Conservation (phyloP, 148 eudicot genomes). For the Limonium bicolor region DNA sequence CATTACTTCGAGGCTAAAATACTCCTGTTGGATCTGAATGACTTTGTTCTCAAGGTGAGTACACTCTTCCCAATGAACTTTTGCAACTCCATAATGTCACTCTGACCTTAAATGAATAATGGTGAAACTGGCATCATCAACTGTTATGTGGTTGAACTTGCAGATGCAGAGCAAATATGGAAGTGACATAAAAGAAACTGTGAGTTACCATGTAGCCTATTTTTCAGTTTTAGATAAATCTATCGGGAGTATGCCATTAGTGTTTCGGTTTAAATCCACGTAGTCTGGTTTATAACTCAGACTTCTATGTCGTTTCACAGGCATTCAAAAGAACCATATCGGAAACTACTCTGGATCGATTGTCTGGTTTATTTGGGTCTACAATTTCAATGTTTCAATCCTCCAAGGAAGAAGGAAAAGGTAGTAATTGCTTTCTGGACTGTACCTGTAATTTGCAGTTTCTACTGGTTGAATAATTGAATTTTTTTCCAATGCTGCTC, state of each 20-base stretch:
- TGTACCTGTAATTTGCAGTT: too few species aligned
- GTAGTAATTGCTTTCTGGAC: too few species aligned
- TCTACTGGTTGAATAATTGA: neutral
- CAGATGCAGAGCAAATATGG: conserved; percentile 91
- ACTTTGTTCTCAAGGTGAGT: conserved; percentile 70
- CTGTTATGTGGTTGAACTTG: conserved; percentile 5
- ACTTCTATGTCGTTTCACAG: conserved; percentile 20
- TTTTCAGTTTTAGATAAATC: too few species aligned
- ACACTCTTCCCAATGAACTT: neutral
- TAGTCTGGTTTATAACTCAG: too few species aligned
- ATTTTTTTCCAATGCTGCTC: neutral
- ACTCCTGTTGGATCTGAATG: conserved; percentile 62
- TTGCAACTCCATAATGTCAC: neutral
- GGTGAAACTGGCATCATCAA: too few species aligned
- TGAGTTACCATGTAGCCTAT: conserved; percentile 36
- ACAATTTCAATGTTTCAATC: conserved; percentile 37
- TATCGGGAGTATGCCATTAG: too few species aligned
- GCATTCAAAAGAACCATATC: conserved; percentile 60
- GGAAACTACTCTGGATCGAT: conserved; percentile 51
- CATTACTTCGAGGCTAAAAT: conserved; percentile 80
- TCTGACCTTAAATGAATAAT: too few species aligned
- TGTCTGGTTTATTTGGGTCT: conserved; percentile 67
- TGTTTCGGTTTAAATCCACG: too few species aligned
- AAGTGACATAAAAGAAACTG: conserved; percentile 33
- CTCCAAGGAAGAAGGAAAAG: conserved; percentile 45